Evolutionary conservation across 2,329 filamentous ascomycete species (phyloP).

Genomic region (Fusarium goolgardi): DNA sequence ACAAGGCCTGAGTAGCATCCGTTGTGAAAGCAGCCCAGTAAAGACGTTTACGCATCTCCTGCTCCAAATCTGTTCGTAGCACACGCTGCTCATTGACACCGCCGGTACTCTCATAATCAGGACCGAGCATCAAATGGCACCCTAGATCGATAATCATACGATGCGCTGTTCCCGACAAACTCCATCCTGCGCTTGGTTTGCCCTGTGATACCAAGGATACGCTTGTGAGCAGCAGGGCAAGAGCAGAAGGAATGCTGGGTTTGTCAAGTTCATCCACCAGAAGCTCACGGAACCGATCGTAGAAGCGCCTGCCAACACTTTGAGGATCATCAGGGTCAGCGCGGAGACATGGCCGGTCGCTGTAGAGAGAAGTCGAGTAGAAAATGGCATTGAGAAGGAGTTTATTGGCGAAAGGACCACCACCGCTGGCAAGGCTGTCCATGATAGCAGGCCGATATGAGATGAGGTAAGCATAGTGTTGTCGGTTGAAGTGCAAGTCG

Average conservation of each 20-base stretch:
- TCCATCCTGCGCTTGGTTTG: conserved; percentile 52
- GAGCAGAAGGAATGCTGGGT: conserved; percentile 53
- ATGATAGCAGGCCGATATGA: conserved; percentile 55
- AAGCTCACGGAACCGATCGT: conserved; percentile 53
- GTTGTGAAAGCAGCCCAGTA: conserved; percentile 53
- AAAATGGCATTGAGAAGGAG: conserved; percentile 56
- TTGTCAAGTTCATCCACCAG: conserved; percentile 50
- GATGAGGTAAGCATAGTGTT: conserved; percentile 53
- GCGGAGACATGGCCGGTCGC: conserved; percentile 52
- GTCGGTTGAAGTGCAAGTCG: conserved; percentile 54
- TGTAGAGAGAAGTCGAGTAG: conserved; percentile 54
- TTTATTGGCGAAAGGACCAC: conserved; percentile 54
- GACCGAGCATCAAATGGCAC: conserved; percentile 50
- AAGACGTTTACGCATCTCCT: conserved; percentile 51
- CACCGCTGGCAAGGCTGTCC: conserved; percentile 51
- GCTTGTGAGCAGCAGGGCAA: conserved; percentile 51
- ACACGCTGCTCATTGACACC: conserved; percentile 46
- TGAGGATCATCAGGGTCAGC: conserved; percentile 50
- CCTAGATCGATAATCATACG: conserved; percentile 56
- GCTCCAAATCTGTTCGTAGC: conserved; percentile 47
- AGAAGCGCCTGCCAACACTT: conserved; percentile 53
- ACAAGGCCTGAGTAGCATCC: conserved; percentile 51
- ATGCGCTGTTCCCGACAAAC: conserved; percentile 52
- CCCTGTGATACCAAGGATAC: conserved; percentile 51
- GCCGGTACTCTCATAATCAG: conserved; percentile 44